Conservation (phyloP, 1,284 basidiomycete genomes). For the Coriolopsis trogii region DNA sequence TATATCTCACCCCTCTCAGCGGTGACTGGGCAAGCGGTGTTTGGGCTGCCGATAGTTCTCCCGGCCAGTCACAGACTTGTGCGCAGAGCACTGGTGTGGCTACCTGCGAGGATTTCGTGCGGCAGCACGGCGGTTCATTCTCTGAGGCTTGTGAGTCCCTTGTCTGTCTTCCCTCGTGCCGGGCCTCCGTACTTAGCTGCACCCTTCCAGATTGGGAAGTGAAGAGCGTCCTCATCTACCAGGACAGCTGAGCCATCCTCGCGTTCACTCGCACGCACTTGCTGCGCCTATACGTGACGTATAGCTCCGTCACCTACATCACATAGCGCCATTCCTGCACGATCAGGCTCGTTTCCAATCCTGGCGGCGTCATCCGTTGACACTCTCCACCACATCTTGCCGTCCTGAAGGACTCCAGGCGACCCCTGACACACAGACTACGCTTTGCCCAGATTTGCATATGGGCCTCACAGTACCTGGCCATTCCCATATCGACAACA, state of each 20-base stretch:
- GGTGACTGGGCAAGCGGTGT: constrained; percentile 86
- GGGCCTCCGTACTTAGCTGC: too few species aligned
- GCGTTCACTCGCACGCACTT: background rate
- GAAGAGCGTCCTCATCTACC: constrained; percentile 69
- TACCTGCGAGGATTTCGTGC: constrained; percentile 79
- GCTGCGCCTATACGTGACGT: background rate
- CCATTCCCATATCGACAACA: too few species aligned
- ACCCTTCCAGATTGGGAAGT: constrained; percentile 87
- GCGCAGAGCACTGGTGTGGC: constrained; percentile 79
- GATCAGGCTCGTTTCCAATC: too few species aligned
- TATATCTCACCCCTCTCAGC: too few species aligned
- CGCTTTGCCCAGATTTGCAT: too few species aligned
- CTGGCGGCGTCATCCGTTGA: too few species aligned
- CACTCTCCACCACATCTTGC: constrained; percentile 5
- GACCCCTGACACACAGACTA: too few species aligned
- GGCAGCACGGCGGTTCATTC: constrained; percentile 70
- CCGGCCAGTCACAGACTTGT: constrained; percentile 83
- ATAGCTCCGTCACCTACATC: background rate
- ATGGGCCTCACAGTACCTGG: too few species aligned
- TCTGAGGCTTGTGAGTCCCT: constrained; percentile 72
- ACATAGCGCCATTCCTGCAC: too few species aligned
- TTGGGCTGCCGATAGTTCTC: constrained; percentile 72
- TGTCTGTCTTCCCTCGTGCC: constrained; percentile 1
- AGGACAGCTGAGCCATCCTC: constrained; percentile 39
- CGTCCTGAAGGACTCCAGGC: too few species aligned